Base-by-base conservation (phyloP, 345 rosid species). In the Microcos paniculata region DNA sequence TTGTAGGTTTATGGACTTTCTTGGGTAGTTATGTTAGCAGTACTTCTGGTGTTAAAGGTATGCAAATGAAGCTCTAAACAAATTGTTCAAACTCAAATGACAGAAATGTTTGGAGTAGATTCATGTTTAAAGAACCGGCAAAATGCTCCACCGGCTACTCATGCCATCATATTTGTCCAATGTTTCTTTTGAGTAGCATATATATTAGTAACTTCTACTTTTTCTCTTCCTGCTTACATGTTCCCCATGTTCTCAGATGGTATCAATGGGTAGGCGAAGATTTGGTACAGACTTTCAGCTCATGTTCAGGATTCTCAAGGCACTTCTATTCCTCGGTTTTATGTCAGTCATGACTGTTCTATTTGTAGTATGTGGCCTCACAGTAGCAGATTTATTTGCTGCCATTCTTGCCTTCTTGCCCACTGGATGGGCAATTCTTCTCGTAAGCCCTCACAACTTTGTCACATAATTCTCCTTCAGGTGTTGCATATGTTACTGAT, bases 251-350 rank as follows among this genome's bases (percentile, higher is more conserved):
- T 59, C 51, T 56, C 76, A 96, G 99, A 83, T 94, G 94, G 88
- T 90, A 33, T 90, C 97, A 18, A 81, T 94, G 88, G 98, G 96
- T 53, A 87, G 99, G 81, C 74, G 93, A 63, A 90, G 82, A 57
- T 94, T 96, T 33, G 86, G 92, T 19, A 80, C 92, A 4, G 93
- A 91, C 82, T 90, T 94, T 82, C 98, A 84, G 75, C 97, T 94
- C 68, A 94, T 90, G 95, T 91, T 90, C 83, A 86, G 98, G 82
- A 91, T 96, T 79, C 94, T 96, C 75, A 96, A 94, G 79, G 98
- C 97, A n/a, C 94, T 96, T 80, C 80, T 92, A 31, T 92, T 92
- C 82, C 97, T 96, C 2, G 97, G 90, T 19, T 89, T 96, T 84
- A 28, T 92, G 86, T 90, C 94, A 15, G 92, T 91, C 78, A 89